phyloP scores from a whole-genome alignment of 176 grass and related monocot species.

The Miscanthus lutarioriparius region DNA sequence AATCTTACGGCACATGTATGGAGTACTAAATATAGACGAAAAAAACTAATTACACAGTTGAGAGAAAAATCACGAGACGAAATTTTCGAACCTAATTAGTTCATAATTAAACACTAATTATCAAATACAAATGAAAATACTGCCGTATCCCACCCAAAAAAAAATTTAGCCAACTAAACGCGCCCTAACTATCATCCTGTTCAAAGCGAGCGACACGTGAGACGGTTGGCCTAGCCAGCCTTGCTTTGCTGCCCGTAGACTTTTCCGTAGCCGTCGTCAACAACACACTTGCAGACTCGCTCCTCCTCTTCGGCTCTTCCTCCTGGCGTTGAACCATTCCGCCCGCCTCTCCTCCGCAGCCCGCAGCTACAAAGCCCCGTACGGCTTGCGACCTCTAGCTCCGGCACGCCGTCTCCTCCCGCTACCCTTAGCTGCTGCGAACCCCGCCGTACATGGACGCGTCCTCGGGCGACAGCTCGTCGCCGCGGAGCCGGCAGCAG shows the following conservation, averaged over 20 bases:
- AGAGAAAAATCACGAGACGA: too few relatives aligned
- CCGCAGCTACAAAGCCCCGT: conserved; percentile 4
- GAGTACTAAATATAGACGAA: too few relatives aligned
- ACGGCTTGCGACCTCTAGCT: background rate
- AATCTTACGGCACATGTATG: too few relatives aligned
- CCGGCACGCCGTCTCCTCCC: background rate
- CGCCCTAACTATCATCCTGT: background rate
- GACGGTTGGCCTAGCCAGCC: background rate
- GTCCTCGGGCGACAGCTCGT: conserved; percentile 39
- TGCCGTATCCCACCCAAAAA: too few relatives aligned
- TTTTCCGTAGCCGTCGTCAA: background rate
- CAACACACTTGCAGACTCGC: background rate
- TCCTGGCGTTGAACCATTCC: conserved; percentile 24
- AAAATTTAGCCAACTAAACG: too few relatives aligned
- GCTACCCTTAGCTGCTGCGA: background rate
- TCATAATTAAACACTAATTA: too few relatives aligned
- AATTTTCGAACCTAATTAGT: too few relatives aligned
- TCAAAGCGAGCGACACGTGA: background rate
- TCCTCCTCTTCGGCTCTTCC: too few relatives aligned
- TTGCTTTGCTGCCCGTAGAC: background rate
- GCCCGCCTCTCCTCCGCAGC: background rate
- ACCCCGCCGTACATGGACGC: conserved; percentile 43
- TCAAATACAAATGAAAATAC: too few relatives aligned
- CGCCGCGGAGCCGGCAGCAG: conserved; percentile 68
- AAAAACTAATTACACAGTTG: too few relatives aligned